Evolutionary conservation across 2,329 filamentous ascomycete species (phyloP).

Genomic region (Sporothrix brunneoviolacea): DNA sequence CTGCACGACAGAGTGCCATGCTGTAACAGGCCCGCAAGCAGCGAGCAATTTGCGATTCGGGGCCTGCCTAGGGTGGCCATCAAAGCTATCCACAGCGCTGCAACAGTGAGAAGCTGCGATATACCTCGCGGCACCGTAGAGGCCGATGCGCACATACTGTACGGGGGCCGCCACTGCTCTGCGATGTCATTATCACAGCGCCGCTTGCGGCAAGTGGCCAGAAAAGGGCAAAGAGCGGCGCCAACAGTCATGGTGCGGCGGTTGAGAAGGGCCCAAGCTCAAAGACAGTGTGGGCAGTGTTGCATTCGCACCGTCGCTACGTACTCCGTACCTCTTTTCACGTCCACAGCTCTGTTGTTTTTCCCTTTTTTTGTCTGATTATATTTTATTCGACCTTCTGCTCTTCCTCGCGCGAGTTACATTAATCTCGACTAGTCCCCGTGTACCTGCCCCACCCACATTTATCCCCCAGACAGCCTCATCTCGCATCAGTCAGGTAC

Average conservation of each 20-base stretch:
- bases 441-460: slow-evolving; percentile 23
- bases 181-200: neutral
- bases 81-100: no score
- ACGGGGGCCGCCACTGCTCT: no score
- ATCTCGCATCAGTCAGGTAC: slow-evolving; percentile 24
- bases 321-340: no score
- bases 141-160: slow-evolving; percentile 8
- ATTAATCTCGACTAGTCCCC: slow-evolving; percentile 23
- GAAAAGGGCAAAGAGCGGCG: neutral
- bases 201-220: neutral
- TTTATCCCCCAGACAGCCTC: slow-evolving; percentile 19
- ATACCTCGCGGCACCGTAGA: slow-evolving; percentile 7
- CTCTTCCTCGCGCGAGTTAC: slow-evolving; percentile 19
- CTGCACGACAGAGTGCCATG: slow-evolving; percentile 1
- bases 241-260: neutral
- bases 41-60: neutral
- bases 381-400: no score
- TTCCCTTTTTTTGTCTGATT: neutral
- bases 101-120: no score
- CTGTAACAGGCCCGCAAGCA: neutral
- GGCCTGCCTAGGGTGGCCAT: neutral
- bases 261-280: neutral
- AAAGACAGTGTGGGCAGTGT: neutral
- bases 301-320: neutral
- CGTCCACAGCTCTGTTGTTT: neutral